Base-by-base conservation (phyloP, 2,329 filamentous ascomycete genomes). In the Nigrospora osmanthi region DNA sequence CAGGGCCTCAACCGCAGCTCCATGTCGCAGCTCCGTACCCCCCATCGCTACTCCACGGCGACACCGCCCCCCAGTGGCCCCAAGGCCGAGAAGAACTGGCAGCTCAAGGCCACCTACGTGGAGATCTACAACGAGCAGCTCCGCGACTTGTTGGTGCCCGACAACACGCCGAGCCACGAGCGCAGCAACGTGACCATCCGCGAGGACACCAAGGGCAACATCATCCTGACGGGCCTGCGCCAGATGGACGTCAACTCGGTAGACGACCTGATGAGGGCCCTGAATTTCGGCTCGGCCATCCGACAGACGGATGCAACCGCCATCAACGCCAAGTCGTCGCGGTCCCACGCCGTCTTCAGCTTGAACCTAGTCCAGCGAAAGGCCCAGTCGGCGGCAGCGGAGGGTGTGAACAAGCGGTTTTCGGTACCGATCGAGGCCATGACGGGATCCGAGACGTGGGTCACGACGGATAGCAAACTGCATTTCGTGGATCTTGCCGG, bases 81-180 rank as follows among this genome's bases (percentile, higher is more conserved):
- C 16, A 75, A 73, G 50, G 64, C 59, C 4, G 87, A 93, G 40
- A 89, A 85, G 64, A 86, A 76, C 50, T 98, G 93, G 93, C 85
- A 88, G 43, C 71, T 98, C 57, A 95, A 87, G 63, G 93, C 91
- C 11, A 96, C 90, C 1, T 96, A 96, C 60, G 87, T 96, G 51
- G 80, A 97, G 72, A 98, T 98, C 52, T 98, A 98, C 71, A 97
- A 98, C 60, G 93, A 98, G 66, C 87, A 94, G 59, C 73, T 97
- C 30, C 83, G 93, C 55, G 93, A 98, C 71, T 75, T 98, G 14
- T 75, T 98, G 33, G 69, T 95, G 5, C 81, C 89, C 1, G 91
- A 96, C 38, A 67, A 81, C 38, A 77, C 83, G 0, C 80, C 85
- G 1, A 56, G 68, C 6, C 68, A 75, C 50, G 91, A 97, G 58